These are phyloP conservation scores for Chaetomiaceae sp. DNA, from an alignment of 2,329 filamentous ascomycete genomes.

Conservation along the genomic window DNA sequence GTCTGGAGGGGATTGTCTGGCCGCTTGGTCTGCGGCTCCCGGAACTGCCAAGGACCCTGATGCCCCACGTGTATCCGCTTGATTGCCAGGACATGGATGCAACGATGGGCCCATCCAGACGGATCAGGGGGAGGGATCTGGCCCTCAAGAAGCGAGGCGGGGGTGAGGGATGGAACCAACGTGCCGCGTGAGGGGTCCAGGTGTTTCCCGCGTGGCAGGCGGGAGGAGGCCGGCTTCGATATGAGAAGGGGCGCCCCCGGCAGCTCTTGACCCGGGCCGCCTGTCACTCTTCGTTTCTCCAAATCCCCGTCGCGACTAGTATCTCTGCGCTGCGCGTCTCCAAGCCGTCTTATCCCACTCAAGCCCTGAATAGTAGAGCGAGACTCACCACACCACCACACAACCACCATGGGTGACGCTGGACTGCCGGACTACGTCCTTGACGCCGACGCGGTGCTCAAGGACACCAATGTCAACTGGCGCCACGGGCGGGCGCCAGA, in stretches of 20 bases:
- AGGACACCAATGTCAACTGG: slow-evolving; percentile 49
- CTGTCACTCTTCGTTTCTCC: background rate
- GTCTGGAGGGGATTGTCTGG: too few relatives aligned
- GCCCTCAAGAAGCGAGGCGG: background rate
- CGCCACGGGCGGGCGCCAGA: slow-evolving; percentile 55
- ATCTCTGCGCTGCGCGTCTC: too few relatives aligned
- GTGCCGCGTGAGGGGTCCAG: slow-evolving; percentile 1
- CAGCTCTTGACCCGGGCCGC: background rate
- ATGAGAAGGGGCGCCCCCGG: too few relatives aligned
- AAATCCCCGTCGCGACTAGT: background rate
- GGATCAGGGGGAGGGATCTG: slow-evolving; percentile 4
- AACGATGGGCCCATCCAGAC: background rate
- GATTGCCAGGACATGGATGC: background rate
- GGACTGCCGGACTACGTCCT: slow-evolving; percentile 50
- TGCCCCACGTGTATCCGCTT: background rate
- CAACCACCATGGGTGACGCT: background rate
- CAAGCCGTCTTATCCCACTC: too few relatives aligned
- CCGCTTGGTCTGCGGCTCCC: too few relatives aligned
- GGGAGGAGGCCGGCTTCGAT: background rate
- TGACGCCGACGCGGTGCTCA: slow-evolving; percentile 52
- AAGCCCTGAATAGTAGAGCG: too few relatives aligned
- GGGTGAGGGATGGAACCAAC: background rate
- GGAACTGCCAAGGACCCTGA: background rate
- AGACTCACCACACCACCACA: background rate
- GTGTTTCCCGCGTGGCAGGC: background rate